Base-by-base conservation (phyloP, 2,329 filamentous ascomycete genomes). In the Cytospora paraplurivora region DNA sequence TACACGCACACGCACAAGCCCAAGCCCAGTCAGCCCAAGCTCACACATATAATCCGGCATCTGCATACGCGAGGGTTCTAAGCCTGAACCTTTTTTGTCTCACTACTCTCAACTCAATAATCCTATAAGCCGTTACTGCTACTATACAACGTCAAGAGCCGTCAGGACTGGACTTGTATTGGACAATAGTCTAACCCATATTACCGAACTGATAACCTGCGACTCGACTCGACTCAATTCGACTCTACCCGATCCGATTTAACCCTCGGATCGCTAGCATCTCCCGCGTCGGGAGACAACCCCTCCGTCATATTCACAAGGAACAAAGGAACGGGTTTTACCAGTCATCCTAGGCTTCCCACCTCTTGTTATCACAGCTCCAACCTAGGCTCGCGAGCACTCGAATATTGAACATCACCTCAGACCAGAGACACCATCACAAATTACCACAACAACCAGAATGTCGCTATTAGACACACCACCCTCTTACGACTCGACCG, bases 391-490 rank as follows among this genome's bases (percentile, higher is more conserved):
- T 11, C 2, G 10, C 21, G 44, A 21, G 44, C 35, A 21, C 17
- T 37, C 1, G 12, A 32, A 10, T 10, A n/a, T 12, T 21, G 11
- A 53, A 51, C 21, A 8, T 33, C 21, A 47, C 11, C n/a, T 35
- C 44, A 27, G 4, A 19, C 21, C 21, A 49, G 10, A 38, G 1
- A 27, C 54, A 10, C 34, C 27, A 51, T n/a, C 41, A 15, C 15
- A 13, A 13, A 37, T 13, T 13, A 32, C 49, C n/a, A 32, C 49
- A n/a, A 33, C 34, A 21, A 50, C n/a, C n/a, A 52, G 8, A 38
- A 65, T 65, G 63, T 65, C 63, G 7, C 55, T 65, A 21, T 13
- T 64, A 51, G 53, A 63, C 8, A 11, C 44, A 19, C 62, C 64
- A 17, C 57, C 51, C 8, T 61, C 62, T n/a, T 58, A 61, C 62